Conservation (phyloP, 768 basidiomycete species). For the Hydnomerulius pinastri region DNA sequence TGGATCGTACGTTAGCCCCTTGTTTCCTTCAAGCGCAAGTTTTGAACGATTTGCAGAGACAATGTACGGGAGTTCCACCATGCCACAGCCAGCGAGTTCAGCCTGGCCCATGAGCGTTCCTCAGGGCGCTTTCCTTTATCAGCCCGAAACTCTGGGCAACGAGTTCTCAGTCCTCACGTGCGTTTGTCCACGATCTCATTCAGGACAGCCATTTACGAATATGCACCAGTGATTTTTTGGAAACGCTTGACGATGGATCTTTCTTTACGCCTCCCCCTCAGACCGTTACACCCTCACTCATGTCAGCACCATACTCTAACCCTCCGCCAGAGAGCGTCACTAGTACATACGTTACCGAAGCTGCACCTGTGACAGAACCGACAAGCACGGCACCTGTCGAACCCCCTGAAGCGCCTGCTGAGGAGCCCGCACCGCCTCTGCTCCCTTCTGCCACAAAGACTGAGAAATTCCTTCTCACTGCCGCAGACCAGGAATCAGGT, state of each 20-base stretch:
- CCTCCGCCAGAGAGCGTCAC: conserved; percentile 8
- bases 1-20: conserved; percentile 22
- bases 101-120: conserved; percentile 57
- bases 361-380: conserved; percentile 18
- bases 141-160: conserved; percentile 74
- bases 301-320: conserved; percentile 40
- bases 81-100: conserved; percentile 35
- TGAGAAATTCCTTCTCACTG: conserved; percentile 88
- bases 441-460: conserved; percentile 78
- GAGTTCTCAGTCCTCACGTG: conserved; percentile 83
- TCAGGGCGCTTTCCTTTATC: conserved; percentile 61
- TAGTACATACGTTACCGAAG: conserved; percentile 16
- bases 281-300: conserved; percentile 49
- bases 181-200: conserved; percentile 23
- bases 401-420: conserved; percentile 28
- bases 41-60: conserved; percentile 16
- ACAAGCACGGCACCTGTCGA: conserved; percentile 25
- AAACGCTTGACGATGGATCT: conserved; percentile 81
- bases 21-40: background rate
- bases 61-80: conserved; percentile 19
- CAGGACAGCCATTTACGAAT: background rate
- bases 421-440: conserved; percentile 49
- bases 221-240: conserved; percentile 73
- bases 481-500: conserved; percentile 92
- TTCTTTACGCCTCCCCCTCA: conserved; percentile 69